phyloP scores from a whole-genome alignment of 352 stramenopile genomes.

The Blastocystis hominis region DNA sequence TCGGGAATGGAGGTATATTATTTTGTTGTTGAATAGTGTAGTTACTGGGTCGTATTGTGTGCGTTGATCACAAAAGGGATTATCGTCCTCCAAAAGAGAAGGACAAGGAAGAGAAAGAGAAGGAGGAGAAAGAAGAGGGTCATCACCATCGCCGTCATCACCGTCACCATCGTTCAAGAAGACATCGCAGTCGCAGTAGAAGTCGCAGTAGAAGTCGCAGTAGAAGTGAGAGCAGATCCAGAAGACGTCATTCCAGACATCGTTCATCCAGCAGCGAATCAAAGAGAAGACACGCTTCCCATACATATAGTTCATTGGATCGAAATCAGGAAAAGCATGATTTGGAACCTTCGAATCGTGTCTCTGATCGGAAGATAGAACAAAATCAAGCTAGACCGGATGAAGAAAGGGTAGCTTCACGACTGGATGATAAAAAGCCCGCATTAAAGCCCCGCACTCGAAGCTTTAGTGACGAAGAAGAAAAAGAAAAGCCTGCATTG shows the following conservation, averaged over 20 bases:
- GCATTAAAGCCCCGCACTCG: background rate
- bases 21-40: background rate
- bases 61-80: slow-evolving; percentile 52
- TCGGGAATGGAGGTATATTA: slow-evolving; percentile 63
- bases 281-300: no score
- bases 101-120: no score
- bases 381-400: no score
- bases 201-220: background rate
- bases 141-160: background rate
- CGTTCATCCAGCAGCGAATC: no score
- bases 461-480: no score
- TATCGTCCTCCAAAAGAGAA: slow-evolving; percentile 37
- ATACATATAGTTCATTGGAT: no score
- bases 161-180: slow-evolving; percentile 21
- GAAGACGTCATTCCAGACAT: no score
- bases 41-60: slow-evolving; percentile 13
- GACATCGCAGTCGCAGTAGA: background rate
- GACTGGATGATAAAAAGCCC: no score
- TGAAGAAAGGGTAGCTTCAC: no score
- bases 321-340: no score
- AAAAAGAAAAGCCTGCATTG: no score
- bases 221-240: no score
- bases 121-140: background rate
- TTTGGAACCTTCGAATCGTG: background rate
- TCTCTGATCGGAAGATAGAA: background rate